Conservation (phyloP, 768 basidiomycete genomes). For the Sarcomyxa edulis region DNA sequence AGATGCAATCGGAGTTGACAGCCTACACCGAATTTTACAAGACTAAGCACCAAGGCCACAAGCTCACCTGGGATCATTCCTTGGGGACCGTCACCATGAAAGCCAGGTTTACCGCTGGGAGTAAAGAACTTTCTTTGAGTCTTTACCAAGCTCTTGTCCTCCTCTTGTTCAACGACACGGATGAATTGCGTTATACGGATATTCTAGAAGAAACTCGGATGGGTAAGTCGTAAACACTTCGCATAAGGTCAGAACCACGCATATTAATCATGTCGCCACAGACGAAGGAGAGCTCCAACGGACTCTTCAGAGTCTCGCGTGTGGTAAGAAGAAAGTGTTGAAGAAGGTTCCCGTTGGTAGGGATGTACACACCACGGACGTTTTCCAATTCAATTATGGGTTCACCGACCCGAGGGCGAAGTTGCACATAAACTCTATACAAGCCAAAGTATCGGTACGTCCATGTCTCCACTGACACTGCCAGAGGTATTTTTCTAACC, state of each 20-base stretch:
- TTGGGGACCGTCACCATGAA: conserved; percentile 79
- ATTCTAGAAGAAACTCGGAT: conserved; percentile 66
- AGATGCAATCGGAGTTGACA: conserved; percentile 74
- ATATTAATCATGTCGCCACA: conserved; percentile 23
- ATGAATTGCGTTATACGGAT: conserved; percentile 56
- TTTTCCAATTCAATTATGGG: conserved; percentile 76
- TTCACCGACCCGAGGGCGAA: conserved; percentile 77
- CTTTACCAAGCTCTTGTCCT: conserved; percentile 88
- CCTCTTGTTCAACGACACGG: conserved; percentile 74
- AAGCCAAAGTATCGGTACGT: conserved; percentile 85
- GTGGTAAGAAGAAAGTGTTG: conserved; percentile 85
- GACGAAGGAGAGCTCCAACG: conserved; percentile 71
- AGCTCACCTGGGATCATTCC: conserved; percentile 81
- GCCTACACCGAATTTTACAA: conserved; percentile 72
- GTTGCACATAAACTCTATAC: conserved; percentile 94
- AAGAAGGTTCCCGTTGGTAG: conserved; percentile 72
- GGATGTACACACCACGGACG: conserved; percentile 72
- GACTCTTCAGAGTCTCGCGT: conserved; percentile 88
- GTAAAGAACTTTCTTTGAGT: conserved; percentile 87
- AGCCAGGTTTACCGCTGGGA: conserved; percentile 58
- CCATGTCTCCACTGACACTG: not conserved
- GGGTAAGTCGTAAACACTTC: conserved; percentile 42
- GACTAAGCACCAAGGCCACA: conserved; percentile 66
- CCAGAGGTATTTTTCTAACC: conserved; percentile 1
- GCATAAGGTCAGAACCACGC: conserved; percentile 11